Conservation (phyloP, 768 basidiomycete genomes). For the Tylopilus felleus region DNA sequence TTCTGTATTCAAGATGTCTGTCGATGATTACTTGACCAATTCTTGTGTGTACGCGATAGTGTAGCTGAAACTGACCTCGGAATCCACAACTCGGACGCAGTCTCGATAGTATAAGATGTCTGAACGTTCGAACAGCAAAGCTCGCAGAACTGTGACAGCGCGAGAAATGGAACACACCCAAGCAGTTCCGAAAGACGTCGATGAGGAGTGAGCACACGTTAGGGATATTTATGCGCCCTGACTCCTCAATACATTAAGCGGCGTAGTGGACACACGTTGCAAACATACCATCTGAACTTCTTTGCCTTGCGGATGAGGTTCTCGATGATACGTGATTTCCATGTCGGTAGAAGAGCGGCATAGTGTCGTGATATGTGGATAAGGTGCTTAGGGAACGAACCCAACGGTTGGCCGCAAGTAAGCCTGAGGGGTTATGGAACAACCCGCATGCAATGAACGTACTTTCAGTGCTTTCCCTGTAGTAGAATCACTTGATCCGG, state of each 20-base stretch:
- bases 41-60: neutral
- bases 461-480: too few relatives aligned
- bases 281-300: conserved; percentile 10
- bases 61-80: neutral
- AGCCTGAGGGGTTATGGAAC: too few relatives aligned
- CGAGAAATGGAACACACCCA: conserved; percentile 14
- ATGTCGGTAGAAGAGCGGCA: too few relatives aligned
- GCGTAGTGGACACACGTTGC: conserved; percentile 11
- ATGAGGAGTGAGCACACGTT: conserved; percentile 4
- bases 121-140: neutral
- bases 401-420: too few relatives aligned
- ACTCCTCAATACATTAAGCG: conserved; percentile 9
- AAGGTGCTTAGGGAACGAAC: too few relatives aligned
- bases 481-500: too few relatives aligned
- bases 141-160: conserved; percentile 5
- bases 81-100: conserved; percentile 7
- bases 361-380: too few relatives aligned
- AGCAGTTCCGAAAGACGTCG: conserved; percentile 12
- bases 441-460: too few relatives aligned
- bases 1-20: neutral
- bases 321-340: neutral
- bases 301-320: conserved; percentile 14
- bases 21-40: neutral
- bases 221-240: conserved; percentile 18
- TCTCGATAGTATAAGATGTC: conserved; percentile 8